Evolutionary conservation across 1,284 basidiomycete species (phyloP).

Genomic region (Anthracocystis setariae): DNA sequence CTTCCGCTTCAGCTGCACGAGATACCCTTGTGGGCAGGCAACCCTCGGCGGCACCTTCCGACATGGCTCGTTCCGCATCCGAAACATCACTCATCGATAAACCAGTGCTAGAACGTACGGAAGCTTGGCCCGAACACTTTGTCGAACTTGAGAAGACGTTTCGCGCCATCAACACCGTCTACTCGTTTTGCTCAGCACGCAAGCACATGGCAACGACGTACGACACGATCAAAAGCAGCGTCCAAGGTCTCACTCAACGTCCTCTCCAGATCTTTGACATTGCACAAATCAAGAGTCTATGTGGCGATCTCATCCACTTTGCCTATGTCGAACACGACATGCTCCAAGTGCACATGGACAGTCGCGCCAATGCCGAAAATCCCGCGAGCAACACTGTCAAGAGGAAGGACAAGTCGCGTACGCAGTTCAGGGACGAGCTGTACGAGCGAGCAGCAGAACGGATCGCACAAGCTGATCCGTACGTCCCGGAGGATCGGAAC

Average conservation of each 20-base stretch:
- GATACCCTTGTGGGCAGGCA: conserved; percentile 30
- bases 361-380: conserved; percentile 33
- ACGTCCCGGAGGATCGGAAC: conserved; percentile 18
- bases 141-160: conserved; percentile 68
- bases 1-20: conserved; percentile 9
- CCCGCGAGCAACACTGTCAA: conserved; percentile 36
- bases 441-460: conserved; percentile 43
- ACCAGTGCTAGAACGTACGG: conserved; percentile 33
- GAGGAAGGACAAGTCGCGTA: conserved; percentile 19
- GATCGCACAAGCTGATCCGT: conserved; percentile 29
- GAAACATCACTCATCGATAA: conserved; percentile 20
- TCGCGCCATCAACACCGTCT: conserved; percentile 87
- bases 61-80: conserved; percentile 18
- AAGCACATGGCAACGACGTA: conserved; percentile 86
- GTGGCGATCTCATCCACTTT: conserved; percentile 83
- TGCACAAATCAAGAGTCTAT: conserved; percentile 86
- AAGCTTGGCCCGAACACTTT: conserved; percentile 68
- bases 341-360: conserved; percentile 73
- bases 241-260: conserved; percentile 79
- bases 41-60: conserved; percentile 28
- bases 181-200: conserved; percentile 84
- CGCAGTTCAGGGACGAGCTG: conserved; percentile 40
- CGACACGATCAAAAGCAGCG: conserved; percentile 78
- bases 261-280: conserved; percentile 81
- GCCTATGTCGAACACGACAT: conserved; percentile 80